A percentile compares a stretch with the other conserved stretches of the same genome.
Conservation (phyloP, 345 rosid species). For the Kandelia obovata region DNA sequence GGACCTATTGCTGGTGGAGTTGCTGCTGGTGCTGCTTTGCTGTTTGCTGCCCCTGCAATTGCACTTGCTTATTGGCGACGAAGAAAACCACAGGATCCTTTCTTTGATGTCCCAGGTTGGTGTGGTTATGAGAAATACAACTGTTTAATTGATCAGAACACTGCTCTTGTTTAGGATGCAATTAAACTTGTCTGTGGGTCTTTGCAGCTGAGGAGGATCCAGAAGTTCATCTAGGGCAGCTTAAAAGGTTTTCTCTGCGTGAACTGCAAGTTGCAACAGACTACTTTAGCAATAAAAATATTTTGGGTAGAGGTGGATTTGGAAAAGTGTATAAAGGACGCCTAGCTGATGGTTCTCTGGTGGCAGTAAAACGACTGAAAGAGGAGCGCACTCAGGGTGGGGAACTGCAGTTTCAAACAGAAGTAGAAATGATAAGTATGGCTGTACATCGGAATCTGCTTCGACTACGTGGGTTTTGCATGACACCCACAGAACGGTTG, state of each 20-base stretch:
- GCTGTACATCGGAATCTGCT: constrained; percentile 89
- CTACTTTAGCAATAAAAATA: constrained; percentile 60
- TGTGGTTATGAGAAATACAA: background rate
- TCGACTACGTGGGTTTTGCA: constrained; percentile 86
- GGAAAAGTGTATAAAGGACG: constrained; percentile 93
- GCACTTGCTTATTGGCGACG: constrained; percentile 71
- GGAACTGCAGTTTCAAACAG: constrained; percentile 87
- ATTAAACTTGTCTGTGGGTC: constrained; percentile 12
- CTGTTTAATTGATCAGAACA: constrained; percentile 6
- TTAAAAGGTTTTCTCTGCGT: constrained; percentile 77
- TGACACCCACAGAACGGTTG: constrained; percentile 89
- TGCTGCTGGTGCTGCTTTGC: constrained; percentile 92
- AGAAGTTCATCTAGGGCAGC: constrained; percentile 88
- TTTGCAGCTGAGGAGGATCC: constrained; percentile 95
- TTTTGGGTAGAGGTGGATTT: constrained; percentile 86
- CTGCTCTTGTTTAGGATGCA: background rate
- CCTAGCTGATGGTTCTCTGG: constrained; percentile 65
- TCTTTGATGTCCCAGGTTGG: constrained; percentile 96
- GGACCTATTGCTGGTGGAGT: constrained; percentile 97
- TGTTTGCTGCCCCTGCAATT: constrained; percentile 90
- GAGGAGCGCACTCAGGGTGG: constrained; percentile 87
- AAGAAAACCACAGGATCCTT: constrained; percentile 76
- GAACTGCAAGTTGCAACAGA: constrained; percentile 87
- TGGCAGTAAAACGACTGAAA: constrained; percentile 85
- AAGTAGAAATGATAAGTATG: constrained; percentile 93